A percentile compares a stretch with the other conserved stretches of the same genome.
Conservation (phyloP, 2,329 filamentous ascomycete genomes). For the Amauroascus verrucosus region DNA sequence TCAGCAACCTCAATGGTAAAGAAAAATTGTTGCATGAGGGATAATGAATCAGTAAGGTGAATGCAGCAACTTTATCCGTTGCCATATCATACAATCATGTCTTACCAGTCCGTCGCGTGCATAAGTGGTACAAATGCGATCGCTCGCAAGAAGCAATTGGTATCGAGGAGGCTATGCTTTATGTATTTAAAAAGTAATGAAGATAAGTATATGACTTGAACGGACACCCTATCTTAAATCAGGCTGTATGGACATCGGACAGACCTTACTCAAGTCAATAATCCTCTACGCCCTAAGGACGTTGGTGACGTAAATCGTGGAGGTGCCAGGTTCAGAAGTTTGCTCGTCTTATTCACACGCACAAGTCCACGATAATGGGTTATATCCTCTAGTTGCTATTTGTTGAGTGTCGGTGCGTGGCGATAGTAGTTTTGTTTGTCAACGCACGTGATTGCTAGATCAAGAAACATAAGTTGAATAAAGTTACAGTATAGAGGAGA, state of each 20-base stretch:
- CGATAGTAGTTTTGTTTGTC: too few relatives aligned
- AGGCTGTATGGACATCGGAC: background rate
- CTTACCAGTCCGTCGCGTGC: background rate
- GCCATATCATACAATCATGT: background rate
- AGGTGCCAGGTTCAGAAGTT: constrained; percentile 2
- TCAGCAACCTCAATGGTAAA: background rate
- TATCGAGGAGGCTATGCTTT: background rate
- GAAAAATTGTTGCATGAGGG: background rate
- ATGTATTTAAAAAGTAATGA: background rate
- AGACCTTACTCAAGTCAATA: background rate
- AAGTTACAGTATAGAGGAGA: too few relatives aligned
- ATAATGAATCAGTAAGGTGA: background rate
- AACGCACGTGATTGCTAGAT: too few relatives aligned
- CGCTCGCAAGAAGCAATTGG: background rate
- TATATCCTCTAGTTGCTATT: too few relatives aligned
- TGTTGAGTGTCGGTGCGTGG: too few relatives aligned
- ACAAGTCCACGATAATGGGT: background rate
- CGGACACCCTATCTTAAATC: background rate
- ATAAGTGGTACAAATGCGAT: background rate
- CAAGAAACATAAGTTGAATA: too few relatives aligned
- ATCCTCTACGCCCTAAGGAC: background rate
- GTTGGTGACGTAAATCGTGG: constrained; percentile 5
- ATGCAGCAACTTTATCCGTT: background rate
- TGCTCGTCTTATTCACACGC: background rate
- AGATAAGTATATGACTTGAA: background rate